Evolutionary conservation across 2,329 filamentous ascomycete species (phyloP), one percentile per base, ranked within the genome.

Genomic region (Colletotrichum chrysophilum): DNA sequence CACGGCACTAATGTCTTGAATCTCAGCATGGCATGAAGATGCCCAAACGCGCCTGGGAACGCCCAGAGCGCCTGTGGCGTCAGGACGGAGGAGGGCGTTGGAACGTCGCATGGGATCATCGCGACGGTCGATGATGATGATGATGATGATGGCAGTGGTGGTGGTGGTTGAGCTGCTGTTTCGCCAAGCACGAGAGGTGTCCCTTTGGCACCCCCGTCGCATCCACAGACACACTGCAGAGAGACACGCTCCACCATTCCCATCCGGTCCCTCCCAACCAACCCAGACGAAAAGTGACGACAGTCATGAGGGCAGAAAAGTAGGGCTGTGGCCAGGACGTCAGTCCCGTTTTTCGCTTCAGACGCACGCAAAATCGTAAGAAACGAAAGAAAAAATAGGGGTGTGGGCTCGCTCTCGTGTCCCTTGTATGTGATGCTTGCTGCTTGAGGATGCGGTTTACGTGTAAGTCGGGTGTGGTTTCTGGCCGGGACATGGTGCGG

Each of bases 221-320:
- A 70, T 55, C 56, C 67, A 70, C 67, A 69, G n/a, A 21, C n/a
- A 4, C 43, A 52, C 43, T 52, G 43, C 43, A 48, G 38, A 48
- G 38, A 21, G 43, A 48, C 43, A 9, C 55, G 13, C 55, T 58
- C 55, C 61, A 21, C 61, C 65, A 58, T 16, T 55, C 21, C 66
- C 18, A 68, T 24, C 32, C 28, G 32, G 24, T 52, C 34, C 32
- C 10, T 38, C 32, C 21, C 52, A 28, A 30, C 21, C n/a, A 56
- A 68, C 66, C 21, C 32, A 38, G 6, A 52, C 32, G 24, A 43
- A 24, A 26, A 48, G 18, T 32, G 58, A 61, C 28, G 36, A 62
- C 58, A n/a, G 34, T 61, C 56, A 62, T 62, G 67, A 70, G 67
- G 67, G 67, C 67, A 70, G 30, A 43, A 70, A 70, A 70, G 67